Evolutionary conservation across 106 monocot species (phyloP).

Genomic region (Ottelia alismoides): DNA sequence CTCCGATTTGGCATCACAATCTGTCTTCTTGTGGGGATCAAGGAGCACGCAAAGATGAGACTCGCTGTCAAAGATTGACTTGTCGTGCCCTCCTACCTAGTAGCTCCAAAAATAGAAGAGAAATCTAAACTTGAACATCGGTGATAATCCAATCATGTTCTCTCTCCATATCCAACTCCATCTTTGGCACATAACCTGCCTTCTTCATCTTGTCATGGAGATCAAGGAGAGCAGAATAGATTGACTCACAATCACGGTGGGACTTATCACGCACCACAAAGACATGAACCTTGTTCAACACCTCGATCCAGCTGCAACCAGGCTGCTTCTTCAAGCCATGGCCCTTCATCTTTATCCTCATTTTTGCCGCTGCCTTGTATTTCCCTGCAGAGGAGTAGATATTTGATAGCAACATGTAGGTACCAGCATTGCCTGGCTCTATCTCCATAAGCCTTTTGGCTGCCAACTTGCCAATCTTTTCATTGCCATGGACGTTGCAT

Average conservation of each 20-base stretch:
- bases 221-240: constrained; percentile 23
- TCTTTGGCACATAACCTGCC: constrained; percentile 14
- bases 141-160: too few relatives aligned
- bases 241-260: constrained; percentile 19
- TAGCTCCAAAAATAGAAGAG: too few relatives aligned
- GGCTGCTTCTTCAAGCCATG: constrained; percentile 42
- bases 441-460: constrained; percentile 27
- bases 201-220: constrained; percentile 44
- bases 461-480: constrained; percentile 24
- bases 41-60: too few relatives aligned
- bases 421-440: constrained; percentile 42
- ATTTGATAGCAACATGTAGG: constrained; percentile 51
- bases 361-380: constrained; percentile 26
- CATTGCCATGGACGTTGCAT: constrained; percentile 39
- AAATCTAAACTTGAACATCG: too few relatives aligned
- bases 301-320: constrained; percentile 80
- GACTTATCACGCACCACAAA: constrained; percentile 34
- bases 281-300: constrained; percentile 23
- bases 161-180: constrained; percentile 4
- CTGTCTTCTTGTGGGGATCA: too few relatives aligned
- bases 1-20: too few relatives aligned
- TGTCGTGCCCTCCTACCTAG: too few relatives aligned
- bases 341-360: constrained; percentile 36
- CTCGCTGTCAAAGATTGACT: too few relatives aligned
- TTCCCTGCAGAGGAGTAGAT: constrained; percentile 41